Conservation (phyloP, 1,139 yeast genomes). For the Sporopachydermia cereana region DNA sequence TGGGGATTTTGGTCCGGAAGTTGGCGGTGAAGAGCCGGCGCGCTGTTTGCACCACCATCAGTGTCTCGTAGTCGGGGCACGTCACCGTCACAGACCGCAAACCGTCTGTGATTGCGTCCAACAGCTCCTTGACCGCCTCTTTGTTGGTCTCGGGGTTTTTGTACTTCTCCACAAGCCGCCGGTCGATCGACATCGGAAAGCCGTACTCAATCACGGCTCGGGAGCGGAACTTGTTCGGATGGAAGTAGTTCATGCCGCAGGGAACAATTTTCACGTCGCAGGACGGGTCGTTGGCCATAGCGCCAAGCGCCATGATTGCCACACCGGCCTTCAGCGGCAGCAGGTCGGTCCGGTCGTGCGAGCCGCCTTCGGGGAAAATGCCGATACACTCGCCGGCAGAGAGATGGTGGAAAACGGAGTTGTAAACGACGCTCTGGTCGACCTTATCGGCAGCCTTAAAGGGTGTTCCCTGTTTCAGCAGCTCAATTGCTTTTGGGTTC, state of each 20-base stretch:
- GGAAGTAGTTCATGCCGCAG: constrained; percentile 95
- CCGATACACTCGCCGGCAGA: constrained; percentile 77
- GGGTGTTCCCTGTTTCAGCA: constrained; percentile 35
- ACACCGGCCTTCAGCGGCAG: constrained; percentile 94
- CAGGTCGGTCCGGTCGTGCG: constrained; percentile 86
- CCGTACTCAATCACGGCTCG: constrained; percentile 95
- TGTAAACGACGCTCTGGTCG: constrained; percentile 75
- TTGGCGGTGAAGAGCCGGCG: constrained; percentile 61
- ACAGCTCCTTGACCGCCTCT: constrained; percentile 59
- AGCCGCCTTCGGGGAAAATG: constrained; percentile 97
- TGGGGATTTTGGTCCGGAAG: constrained; percentile 56
- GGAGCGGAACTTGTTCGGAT: constrained; percentile 88
- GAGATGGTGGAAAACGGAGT: constrained; percentile 71
- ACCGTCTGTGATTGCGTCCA: constrained; percentile 63
- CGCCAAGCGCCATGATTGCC: constrained; percentile 95
- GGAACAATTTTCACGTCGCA: constrained; percentile 81
- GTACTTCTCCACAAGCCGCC: constrained; percentile 55
- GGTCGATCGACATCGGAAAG: constrained; percentile 63
- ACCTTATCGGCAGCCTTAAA: constrained; percentile 73
- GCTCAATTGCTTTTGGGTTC: constrained; percentile 31
- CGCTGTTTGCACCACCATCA: constrained; percentile 89
- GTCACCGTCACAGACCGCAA: constrained; percentile 84
- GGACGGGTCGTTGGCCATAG: constrained; percentile 60
- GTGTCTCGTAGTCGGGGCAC: constrained; percentile 84
- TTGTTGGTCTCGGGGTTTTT: constrained; percentile 51